A percentile compares a stretch with the other conserved stretches of the same genome.
phyloP scores from a whole-genome alignment of 805 yeast genomes.

The Kuraishia capsulata region DNA sequence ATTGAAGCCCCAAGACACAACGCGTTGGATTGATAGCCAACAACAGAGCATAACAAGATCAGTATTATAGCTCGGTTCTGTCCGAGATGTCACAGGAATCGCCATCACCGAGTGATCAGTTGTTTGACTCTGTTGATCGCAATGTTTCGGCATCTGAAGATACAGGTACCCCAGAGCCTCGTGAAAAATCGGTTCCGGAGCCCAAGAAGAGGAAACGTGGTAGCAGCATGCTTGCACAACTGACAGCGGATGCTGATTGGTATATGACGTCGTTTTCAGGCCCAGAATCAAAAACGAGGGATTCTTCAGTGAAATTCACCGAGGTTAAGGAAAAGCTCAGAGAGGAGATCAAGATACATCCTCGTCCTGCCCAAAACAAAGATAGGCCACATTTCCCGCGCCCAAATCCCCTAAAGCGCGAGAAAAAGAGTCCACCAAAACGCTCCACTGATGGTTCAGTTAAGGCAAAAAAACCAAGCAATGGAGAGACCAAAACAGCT shows the following conservation, averaged over 20 bases:
- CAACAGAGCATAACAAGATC: too few relatives aligned
- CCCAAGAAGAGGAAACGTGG: background rate
- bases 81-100: too few relatives aligned
- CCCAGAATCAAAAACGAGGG: background rate
- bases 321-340: constrained; percentile 1
- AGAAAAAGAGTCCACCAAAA: background rate
- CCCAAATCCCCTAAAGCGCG: background rate
- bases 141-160: background rate
- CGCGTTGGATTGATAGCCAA: too few relatives aligned
- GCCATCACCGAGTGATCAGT: background rate
- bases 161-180: background rate
- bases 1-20: too few relatives aligned
- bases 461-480: background rate
- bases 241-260: constrained; percentile 3
- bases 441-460: background rate
- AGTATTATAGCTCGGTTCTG: too few relatives aligned
- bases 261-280: constrained; percentile 1
- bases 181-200: background rate
- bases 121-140: background rate
- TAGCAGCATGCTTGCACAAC: background rate
- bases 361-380: background rate
- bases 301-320: constrained; percentile 1
- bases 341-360: background rate
- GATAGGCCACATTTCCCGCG: too few relatives aligned
- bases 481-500: too few relatives aligned